phyloP scores from a whole-genome alignment of 1,284 basidiomycete species.

The Bjerkandera adusta region DNA sequence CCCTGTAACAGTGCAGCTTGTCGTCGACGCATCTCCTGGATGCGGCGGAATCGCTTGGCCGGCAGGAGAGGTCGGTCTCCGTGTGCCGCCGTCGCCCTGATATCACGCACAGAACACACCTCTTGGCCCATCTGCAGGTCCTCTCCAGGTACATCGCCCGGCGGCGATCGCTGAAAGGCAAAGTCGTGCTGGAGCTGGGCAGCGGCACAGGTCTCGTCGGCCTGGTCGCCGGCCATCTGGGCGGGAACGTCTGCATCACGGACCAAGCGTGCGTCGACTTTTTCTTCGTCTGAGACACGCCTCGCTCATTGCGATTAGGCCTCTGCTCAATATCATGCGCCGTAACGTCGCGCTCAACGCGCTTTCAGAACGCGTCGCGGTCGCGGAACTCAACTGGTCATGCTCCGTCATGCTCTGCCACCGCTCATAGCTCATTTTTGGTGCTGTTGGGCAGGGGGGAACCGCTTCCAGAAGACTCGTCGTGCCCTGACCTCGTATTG shows the following conservation, averaged over 20 bases:
- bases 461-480: conserved; percentile 41
- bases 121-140: conserved; percentile 46
- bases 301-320: conserved; percentile 49
- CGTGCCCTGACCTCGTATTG: conserved; percentile 66
- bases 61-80: conserved; percentile 74
- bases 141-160: conserved; percentile 71
- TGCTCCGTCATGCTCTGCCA: conserved; percentile 26
- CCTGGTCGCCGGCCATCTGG: conserved; percentile 73
- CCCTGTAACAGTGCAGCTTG: conserved; percentile 46
- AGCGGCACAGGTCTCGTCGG: conserved; percentile 91
- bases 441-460: conserved; percentile 50
- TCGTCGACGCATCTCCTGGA: conserved; percentile 78
- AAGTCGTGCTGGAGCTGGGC: conserved; percentile 79
- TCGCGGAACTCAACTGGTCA: conserved; percentile 80
- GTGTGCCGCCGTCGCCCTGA: conserved; percentile 20
- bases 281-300: conserved; percentile 8
- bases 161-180: conserved; percentile 52
- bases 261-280: conserved; percentile 77
- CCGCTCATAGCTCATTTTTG: conserved; percentile 22
- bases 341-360: conserved; percentile 67
- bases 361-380: conserved; percentile 48
- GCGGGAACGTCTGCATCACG: conserved; percentile 73
- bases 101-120: conserved; percentile 5
- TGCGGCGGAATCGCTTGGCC: conserved; percentile 94
- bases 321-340: conserved; percentile 73